These are phyloP conservation scores for Rhynchospora tenuis DNA, from an alignment of 176 grass and related monocot species.

Conservation along the genomic window DNA sequence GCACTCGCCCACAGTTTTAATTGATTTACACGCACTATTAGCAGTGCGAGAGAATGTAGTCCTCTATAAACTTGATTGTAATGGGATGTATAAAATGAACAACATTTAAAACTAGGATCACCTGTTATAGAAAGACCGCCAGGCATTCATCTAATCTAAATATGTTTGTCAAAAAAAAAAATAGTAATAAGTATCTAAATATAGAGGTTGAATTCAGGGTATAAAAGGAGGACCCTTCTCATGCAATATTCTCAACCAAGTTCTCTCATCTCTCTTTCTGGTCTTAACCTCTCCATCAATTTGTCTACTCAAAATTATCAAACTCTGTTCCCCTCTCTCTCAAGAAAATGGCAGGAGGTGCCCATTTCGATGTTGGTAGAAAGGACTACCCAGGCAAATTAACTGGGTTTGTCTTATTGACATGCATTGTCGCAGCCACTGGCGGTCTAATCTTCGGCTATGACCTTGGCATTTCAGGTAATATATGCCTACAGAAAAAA, in stretches of 20 bases:
- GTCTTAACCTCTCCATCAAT: neutral
- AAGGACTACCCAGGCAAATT: conserved; percentile 28
- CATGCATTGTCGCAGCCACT: conserved; percentile 18
- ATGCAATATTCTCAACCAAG: neutral
- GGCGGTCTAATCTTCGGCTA: conserved; percentile 37
- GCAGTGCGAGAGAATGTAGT: neutral
- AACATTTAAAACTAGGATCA: neutral
- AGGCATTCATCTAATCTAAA: neutral
- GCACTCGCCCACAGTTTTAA: neutral
- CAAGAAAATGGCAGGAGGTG: conserved; percentile 21
- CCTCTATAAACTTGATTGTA: neutral
- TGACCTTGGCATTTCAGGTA: conserved; percentile 33
- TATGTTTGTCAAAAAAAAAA: no score
- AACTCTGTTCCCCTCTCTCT: neutral
- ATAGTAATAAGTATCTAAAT: no score
- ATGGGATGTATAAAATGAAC: neutral
- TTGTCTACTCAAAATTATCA: no score
- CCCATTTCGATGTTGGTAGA: neutral
- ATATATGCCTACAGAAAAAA: neutral
- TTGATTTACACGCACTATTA: neutral
- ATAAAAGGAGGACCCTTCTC: neutral
- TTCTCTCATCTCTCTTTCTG: neutral
- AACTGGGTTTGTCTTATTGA: conserved; percentile 18
- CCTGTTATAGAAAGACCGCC: neutral
- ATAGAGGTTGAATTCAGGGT: neutral